These are phyloP conservation scores for Neonectria hederae DNA, from an alignment of 2,329 filamentous ascomycete genomes.

Conservation along the genomic window DNA sequence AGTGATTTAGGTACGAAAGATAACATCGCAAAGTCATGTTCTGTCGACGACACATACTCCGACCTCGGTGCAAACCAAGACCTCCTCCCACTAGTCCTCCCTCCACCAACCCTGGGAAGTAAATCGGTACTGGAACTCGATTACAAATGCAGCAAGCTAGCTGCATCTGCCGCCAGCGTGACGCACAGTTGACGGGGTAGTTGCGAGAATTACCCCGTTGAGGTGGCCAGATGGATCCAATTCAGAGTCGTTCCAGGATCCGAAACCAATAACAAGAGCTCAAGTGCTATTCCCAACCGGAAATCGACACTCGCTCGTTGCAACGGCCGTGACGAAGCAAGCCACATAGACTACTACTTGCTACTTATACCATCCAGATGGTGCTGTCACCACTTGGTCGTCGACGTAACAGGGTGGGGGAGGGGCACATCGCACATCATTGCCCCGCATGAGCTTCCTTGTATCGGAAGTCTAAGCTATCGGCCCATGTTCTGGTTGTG, in stretches of 20 bases:
- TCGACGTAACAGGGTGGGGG: constrained; percentile 11
- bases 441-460: constrained; percentile 29
- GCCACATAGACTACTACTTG: not conserved
- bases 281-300: not conserved
- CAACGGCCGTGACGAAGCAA: not conserved
- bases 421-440: constrained; percentile 2
- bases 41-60: not conserved
- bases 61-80: constrained; percentile 4
- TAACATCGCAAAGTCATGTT: constrained; percentile 10
- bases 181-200: constrained; percentile 10
- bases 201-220: not conserved
- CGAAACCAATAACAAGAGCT: not conserved
- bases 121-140: not conserved
- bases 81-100: not conserved
- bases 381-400: not conserved
- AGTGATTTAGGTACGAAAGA: not conserved
- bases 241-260: not conserved
- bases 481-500: not conserved
- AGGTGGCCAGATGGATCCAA: not conserved
- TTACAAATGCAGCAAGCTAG: constrained; percentile 13
- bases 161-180: not conserved
- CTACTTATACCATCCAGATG: not conserved
- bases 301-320: not conserved
- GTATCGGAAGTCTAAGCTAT: not conserved
- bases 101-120: not conserved